A percentile compares a stretch with the other conserved stretches of the same genome.
These are phyloP conservation scores for Diaporthe vexans DNA, from an alignment of 2,329 filamentous ascomycete genomes.

Conservation along the genomic window DNA sequence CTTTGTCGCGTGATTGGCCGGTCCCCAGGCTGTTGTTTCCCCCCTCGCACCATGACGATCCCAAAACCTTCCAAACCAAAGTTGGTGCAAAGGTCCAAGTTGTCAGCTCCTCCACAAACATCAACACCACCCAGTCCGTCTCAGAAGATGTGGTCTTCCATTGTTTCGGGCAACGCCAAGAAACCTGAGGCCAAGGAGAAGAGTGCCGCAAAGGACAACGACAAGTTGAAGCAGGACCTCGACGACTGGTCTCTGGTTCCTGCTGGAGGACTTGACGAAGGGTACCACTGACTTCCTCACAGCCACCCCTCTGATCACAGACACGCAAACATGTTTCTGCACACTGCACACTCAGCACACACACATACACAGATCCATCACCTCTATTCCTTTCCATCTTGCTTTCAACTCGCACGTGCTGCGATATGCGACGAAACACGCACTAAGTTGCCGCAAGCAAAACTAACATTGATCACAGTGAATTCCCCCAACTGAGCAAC, in stretches of 20 bases:
- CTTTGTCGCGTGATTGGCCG: neutral
- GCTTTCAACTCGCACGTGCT: neutral
- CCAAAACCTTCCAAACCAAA: conserved; percentile 30
- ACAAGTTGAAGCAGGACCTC: neutral
- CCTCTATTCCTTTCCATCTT: neutral
- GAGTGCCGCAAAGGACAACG: neutral
- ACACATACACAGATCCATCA: neutral
- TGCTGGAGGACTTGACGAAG: conserved; percentile 24
- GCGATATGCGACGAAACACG: neutral
- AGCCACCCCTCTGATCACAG: neutral
- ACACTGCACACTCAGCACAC: neutral
- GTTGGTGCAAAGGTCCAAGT: conserved; percentile 32
- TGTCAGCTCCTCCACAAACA: conserved; percentile 12
- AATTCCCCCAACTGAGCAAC: conserved; percentile 72
- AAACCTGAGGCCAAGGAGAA: neutral
- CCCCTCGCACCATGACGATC: conserved; percentile 23
- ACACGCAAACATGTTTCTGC: neutral
- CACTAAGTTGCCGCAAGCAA: neutral
- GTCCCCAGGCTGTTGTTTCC: neutral
- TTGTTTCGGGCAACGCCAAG: conserved; percentile 30
- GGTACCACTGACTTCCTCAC: conserved; percentile 41
- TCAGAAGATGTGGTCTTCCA: conserved; percentile 35
- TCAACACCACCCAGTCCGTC: neutral
- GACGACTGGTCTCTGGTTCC: neutral
- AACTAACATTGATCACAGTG: conserved; percentile 58